phyloP scores from a whole-genome alignment of 345 rosid genomes.

The Aegle marmelos region DNA sequence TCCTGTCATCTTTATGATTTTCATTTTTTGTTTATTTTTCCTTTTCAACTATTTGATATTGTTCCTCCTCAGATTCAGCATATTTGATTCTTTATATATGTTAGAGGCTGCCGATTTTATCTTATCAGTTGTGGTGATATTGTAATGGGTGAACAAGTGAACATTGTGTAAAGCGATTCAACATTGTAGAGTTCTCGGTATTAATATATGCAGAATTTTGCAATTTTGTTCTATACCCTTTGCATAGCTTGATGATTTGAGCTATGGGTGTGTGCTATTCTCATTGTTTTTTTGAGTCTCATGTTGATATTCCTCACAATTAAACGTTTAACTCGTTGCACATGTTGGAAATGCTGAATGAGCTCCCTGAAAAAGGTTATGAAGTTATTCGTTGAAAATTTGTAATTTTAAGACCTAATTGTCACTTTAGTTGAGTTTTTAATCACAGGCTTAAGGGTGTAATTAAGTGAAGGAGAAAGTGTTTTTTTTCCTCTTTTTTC shows the following conservation, averaged over 20 bases:
- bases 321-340: no score
- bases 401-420: no score
- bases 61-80: background rate
- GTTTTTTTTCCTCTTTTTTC: no score
- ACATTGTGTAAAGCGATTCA: conserved; percentile 1
- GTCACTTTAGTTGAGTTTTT: no score
- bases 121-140: background rate
- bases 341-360: no score
- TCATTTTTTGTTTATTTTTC: background rate
- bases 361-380: no score
- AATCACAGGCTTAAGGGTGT: no score
- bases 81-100: background rate
- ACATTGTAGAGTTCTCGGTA: background rate
- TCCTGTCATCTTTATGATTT: background rate
- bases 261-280: background rate
- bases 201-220: background rate
- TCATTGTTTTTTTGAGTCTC: background rate
- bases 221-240: background rate
- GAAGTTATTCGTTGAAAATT: no score
- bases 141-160: background rate
- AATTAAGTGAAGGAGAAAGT: no score
- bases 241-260: background rate
- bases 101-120: background rate
- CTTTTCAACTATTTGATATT: background rate
- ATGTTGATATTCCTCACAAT: background rate